Evolutionary conservation across 805 yeast species (phyloP).

Genomic region (Candida sphagnicola): DNA sequence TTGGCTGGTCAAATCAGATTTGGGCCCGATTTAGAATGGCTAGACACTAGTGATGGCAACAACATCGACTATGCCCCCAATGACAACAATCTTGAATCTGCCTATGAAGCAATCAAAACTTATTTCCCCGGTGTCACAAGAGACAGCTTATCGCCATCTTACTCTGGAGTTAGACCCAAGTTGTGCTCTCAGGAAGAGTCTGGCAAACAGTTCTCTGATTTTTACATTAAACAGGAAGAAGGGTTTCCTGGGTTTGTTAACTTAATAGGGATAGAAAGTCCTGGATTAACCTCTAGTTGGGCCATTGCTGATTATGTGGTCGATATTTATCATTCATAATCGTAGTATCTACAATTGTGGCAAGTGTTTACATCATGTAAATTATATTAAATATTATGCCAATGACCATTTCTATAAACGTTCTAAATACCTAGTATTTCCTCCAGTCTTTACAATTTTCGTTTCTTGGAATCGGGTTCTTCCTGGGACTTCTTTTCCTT

Average conservation of each 20-base stretch:
- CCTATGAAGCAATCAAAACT: slow-evolving; percentile 52
- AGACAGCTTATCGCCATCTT: slow-evolving; percentile 57
- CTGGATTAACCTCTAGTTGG: slow-evolving; percentile 80
- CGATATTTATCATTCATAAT: slow-evolving; percentile 19
- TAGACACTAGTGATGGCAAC: slow-evolving; percentile 33
- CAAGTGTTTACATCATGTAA: too few species aligned
- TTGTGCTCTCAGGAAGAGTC: slow-evolving; percentile 42
- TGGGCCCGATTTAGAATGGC: slow-evolving; percentile 91
- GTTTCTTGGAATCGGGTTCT: slow-evolving; percentile 15
- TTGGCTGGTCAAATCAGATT: slow-evolving; percentile 74
- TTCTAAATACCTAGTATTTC: too few species aligned
- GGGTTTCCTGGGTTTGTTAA: slow-evolving; percentile 78
- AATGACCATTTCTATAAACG: too few species aligned
- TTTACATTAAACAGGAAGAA: slow-evolving; percentile 63
- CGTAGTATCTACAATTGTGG: not conserved
- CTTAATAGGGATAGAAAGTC: slow-evolving; percentile 81
- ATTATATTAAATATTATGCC: too few species aligned
- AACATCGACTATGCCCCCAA: slow-evolving; percentile 47
- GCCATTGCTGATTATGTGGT: slow-evolving; percentile 77
- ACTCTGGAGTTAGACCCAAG: slow-evolving; percentile 85
- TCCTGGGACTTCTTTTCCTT: slow-evolving; percentile 15
- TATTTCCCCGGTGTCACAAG: slow-evolving; percentile 61
- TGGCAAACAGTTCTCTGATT: slow-evolving; percentile 57
- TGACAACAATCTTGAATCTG: slow-evolving; percentile 46
- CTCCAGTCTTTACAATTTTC: slow-evolving; percentile 11